A percentile compares a stretch with the other conserved stretches of the same genome.
Conservation (phyloP, 495 filamentous ascomycete genomes). For the Penicillium waksmanii region DNA sequence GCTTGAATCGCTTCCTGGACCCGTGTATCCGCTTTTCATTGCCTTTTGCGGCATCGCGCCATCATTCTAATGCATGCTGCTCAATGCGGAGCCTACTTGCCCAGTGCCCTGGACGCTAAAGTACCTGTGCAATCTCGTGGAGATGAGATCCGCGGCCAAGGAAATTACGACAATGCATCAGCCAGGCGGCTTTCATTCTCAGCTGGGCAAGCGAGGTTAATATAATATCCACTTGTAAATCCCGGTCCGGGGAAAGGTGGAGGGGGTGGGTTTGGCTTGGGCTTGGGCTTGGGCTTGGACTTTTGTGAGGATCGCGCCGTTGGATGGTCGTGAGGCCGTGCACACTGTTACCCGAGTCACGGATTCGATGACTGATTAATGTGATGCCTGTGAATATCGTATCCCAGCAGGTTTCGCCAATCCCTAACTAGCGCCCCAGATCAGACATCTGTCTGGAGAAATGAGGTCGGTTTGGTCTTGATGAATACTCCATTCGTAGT, state of each 20-base stretch:
- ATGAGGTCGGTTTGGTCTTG: background rate
- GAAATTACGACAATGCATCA: background rate
- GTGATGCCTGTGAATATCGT: too few relatives aligned
- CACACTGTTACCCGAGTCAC: background rate
- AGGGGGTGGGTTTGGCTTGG: background rate
- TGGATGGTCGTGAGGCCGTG: background rate
- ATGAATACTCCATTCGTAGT: background rate
- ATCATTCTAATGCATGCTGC: slow-evolving; percentile 9
- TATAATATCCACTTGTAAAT: slow-evolving; percentile 1
- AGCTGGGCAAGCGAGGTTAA: background rate
- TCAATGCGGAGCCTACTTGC: slow-evolving; percentile 3
- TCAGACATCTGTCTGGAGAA: background rate
- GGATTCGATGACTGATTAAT: too few relatives aligned
- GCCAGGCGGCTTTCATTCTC: slow-evolving; percentile 3
- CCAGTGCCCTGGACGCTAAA: background rate
- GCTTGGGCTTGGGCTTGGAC: too few relatives aligned
- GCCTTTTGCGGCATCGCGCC: slow-evolving; percentile 7
- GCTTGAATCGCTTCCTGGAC: background rate
- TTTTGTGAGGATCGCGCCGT: background rate
- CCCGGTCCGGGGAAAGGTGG: slow-evolving; percentile 3
- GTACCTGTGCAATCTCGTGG: slow-evolving; percentile 8
- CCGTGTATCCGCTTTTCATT: slow-evolving; percentile 14
- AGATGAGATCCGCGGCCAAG: slow-evolving; percentile 1
- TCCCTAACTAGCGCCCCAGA: too few relatives aligned
- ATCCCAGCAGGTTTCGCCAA: too few relatives aligned